Base-by-base conservation (phyloP, 768 basidiomycete genomes). In the Mycena latifolia region DNA sequence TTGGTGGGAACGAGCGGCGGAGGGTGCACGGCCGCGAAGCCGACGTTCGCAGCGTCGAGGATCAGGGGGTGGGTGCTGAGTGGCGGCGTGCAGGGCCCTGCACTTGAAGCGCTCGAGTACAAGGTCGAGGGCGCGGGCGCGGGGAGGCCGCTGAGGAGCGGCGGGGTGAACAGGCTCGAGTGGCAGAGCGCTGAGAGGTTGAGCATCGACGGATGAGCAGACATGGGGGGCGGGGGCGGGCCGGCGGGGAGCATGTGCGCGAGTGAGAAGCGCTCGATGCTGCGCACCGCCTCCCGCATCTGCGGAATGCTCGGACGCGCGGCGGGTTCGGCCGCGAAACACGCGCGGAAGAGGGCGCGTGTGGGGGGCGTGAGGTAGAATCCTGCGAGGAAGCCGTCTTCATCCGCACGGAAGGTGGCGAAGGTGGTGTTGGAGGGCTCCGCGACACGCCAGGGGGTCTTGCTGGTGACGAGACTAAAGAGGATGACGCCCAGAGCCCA, bases 401-500 rank as follows among this genome's bases (percentile, higher is more conserved):
- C 29, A 24, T 65, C 51, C 1, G 50, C 56, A 20, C 56, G 56
- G 55, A 14, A 59, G 5, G 56, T 56, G 25, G 56, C 56, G 33
- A 45, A 65, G 2, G 17, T 14, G 15, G 29, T 2, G 51, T 58
- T 50, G 18, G 41, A 45, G 20, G 22, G 18, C 7, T 33, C 8
- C 3, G 63, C 27, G 22, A 35, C 11, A 5, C 0, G 5, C 56
- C 63, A 65, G 20, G 56, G 56, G 18, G 11, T n/a, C 22, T 18
- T 53, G 31, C 50, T 17, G 3, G 63, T 58, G 33, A 53, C 20
- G 29, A 59, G 22, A 20, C 14, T 39, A 31, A 59, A 35, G 18
- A 65, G 33, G 9, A 54, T 27, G 6, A 65, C 17, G 33, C 39
- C 41, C 18, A 52, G 24, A 0, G 63, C 55, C 63, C 63, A 65